Percentiles rank a stretch among this genome's conserved stretches.
These are phyloP conservation scores for Lasiodiplodia sp. DNA, from an alignment of 2,329 filamentous ascomycete species.

Conservation along the genomic window DNA sequence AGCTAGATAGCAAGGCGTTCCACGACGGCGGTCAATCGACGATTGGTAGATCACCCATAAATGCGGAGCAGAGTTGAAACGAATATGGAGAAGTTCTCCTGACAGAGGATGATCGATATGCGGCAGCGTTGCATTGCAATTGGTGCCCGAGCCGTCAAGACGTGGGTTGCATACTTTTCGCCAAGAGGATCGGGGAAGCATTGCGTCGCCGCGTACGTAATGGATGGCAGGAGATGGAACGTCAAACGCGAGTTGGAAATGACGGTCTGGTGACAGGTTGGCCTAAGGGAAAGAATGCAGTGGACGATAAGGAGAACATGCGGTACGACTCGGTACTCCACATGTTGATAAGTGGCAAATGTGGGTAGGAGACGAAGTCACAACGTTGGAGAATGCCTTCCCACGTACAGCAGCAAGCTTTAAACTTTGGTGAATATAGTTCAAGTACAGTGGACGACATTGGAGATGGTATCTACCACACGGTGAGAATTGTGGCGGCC, in stretches of 20 bases:
- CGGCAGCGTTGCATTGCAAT: not conserved
- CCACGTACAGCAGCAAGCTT: not conserved
- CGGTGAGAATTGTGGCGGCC: too few relatives aligned
- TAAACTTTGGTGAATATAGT: not conserved
- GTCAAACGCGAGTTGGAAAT: not conserved
- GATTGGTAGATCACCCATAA: not conserved
- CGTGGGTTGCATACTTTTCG: not conserved
- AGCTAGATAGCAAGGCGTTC: not conserved
- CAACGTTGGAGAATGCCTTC: too few relatives aligned
- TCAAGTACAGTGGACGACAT: too few relatives aligned
- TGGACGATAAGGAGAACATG: not conserved
- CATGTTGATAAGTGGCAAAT: not conserved
- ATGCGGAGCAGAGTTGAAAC: not conserved
- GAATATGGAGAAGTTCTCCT: not conserved
- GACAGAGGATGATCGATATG: not conserved
- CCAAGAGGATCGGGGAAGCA: not conserved
- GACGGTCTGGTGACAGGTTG: not conserved
- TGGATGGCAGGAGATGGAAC: not conserved
- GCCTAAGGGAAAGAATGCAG: not conserved
- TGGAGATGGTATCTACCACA: too few relatives aligned
- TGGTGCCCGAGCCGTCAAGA: not conserved
- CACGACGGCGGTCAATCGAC: too few relatives aligned
- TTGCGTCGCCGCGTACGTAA: constrained; percentile 1
- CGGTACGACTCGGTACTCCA: not conserved
- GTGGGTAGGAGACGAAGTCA: not conserved